Evolutionary conservation across 495 filamentous ascomycete genomes (phyloP), one percentile per base, ranked within the genome.

Genomic region (Penicillium paxilli): DNA sequence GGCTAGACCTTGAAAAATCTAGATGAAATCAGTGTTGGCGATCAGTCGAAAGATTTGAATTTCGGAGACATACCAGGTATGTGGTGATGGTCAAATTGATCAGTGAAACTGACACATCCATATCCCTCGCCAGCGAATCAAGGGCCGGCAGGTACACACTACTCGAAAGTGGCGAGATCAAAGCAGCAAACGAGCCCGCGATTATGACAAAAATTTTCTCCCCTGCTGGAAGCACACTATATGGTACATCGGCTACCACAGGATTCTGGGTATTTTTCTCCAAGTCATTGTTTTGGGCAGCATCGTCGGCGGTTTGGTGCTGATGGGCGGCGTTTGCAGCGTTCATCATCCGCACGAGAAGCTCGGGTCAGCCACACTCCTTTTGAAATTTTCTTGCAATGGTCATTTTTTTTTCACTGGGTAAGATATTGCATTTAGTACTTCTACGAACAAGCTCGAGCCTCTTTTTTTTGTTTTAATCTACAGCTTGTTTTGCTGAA

Each of bases 1-100:
- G 3, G 73, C 69, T 7, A 84, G 51, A 6, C 70, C 80, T 63
- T 81, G 78, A 20, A 80, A 72, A 12, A 82, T 73, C 73, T 77
- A 45, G 8, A n/a, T 23, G 9, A 35, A 2, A 17, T 54, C 21
- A 47, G 40, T 52, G 55, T 41, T 64, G 2, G 21, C 19, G 11
- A 14, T 32, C 12, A 10, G 5, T n/a, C 5, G 6, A 28, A n/a
- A 10, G 12, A 38, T 2, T 12, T 2, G 4, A 38, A 4, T 17
- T 6, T n/a, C 2, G 3, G 1, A 38, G 19, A 0, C 30, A 1
- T 59, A 78, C 73, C 51, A 76, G 33, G 50, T 74, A 82, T 7
- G 69, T 61, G 2, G 69, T 82, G 49, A 81, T 63, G 1, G 72
- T 76, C 28, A 81, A 52, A 47, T 79, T 80, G 53, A 81, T 79